Evolutionary conservation across 2,329 filamentous ascomycete genomes (phyloP), one percentile per base, ranked within the genome.

Genomic region (Pseudocercospora crystallina): DNA sequence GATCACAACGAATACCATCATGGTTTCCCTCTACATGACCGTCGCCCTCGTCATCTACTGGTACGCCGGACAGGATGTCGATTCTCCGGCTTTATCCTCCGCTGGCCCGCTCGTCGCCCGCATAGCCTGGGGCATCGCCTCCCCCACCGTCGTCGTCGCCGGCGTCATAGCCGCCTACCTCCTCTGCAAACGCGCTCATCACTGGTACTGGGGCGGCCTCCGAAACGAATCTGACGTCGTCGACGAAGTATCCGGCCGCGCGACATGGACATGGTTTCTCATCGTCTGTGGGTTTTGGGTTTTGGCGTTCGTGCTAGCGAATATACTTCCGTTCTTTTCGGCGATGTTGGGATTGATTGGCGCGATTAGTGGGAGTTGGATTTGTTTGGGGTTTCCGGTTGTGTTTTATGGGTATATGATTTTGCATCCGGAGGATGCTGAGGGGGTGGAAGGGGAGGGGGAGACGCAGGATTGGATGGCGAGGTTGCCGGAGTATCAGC

Each of bases 151-250:
- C 51, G 73, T 89, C 41, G 81, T 89, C 43, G 83, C 85, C 0
- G 86, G 85, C 46, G 84, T 87, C 5, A 85, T 89, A 56, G 84
- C 86, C 63, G 84, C 80, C 10, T 81, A 85, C 52, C 80, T 88
- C 2, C 83, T 82, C 2, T 76, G 76, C 47, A 86, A 86, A 62
- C 85, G 85, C 60, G 73, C 87, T 51, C 89, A 86, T 61, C 71
- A 42, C 3, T 50, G 47, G 32, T 54, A 30, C 42, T 50, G 46
- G 51, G 46, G 43, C 15, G 37, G 38, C 12, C 20, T 49, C 10
- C 30, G 31, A 3, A 42, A 49, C 3, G 46, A 49, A 30, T 33
- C 46, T 2, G 43, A 43, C 36, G 62, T 68, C 63, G 53, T 71
- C 61, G 48, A 66, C 66, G 56, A 69, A 67, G 60, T 64, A 48